Evolutionary conservation across 257 asterid species (phyloP), one percentile per base, ranked within the genome.

Genomic region (Striga asiatica): DNA sequence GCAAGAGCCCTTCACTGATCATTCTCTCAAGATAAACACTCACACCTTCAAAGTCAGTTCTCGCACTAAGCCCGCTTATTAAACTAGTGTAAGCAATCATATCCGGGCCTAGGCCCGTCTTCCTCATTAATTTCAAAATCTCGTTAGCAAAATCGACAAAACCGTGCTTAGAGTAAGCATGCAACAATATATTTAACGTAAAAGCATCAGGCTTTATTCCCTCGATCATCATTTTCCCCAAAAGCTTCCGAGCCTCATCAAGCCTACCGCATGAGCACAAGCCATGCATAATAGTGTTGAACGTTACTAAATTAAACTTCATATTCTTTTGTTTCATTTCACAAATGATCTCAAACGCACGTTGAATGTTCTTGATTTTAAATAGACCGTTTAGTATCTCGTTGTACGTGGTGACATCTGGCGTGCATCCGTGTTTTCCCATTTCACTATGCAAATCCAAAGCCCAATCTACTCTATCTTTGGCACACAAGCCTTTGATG

Each of bases 391-490:
- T 74, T 78, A 89, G 69, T 32, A 86, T 35, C 71, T 71, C 95
- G 16, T 81, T 86, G 57, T 78, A 89, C 2, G 95, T 83, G 62
- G 69, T 77, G 9, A 68, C 56, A 56, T 81, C 68, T 32, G 82
- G 83, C 7, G 41, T 14, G 54, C 91, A 77, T 8, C 78, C 78
- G 18, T 65, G 69, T 18, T 21, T 71, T 55, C 76, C 86, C 88
- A 89, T 89, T 67, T 86, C 83, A 56, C 65, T 47, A 45, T 81
- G 78, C 69, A 89, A 58, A 38, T 74, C 76, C 77, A 78, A 32
- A 18, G 94, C 98, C 94, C 78, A 73, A 62, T 76, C 87, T 0
- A 68, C 68, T 72, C 72, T 78, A 24, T 78, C 89, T 53, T 64
- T 71, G 42, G 43, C 69, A 63, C 96, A 86, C 29, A 89, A 68